Evolutionary conservation across 768 basidiomycete species (phyloP), one percentile per base, ranked within the genome.

Genomic region (Suillus americanus): DNA sequence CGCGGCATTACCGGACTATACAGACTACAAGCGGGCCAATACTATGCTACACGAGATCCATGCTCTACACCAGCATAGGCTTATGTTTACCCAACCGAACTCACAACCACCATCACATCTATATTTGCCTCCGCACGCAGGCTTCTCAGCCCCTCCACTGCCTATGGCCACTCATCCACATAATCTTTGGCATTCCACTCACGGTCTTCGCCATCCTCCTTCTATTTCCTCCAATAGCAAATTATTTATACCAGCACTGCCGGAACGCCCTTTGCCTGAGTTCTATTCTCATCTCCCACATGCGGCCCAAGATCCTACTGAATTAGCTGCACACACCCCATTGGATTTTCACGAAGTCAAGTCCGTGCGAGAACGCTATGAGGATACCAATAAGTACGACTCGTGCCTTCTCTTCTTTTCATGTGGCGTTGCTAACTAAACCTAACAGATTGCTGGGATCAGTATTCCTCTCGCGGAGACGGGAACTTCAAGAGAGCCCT

Each of bases 31-130:
- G 71, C 77, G 79, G 38, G 79, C 84, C 63, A 94, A 94, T 75
- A 82, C 68, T 55, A 77, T 90, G 67, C 83, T 94, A 43, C 86
- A 89, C 63, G 86, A 92, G 69, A 73, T 92, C 60, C 91, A 93
- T 69, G 80, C 85, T 45, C 80, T 88, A 28, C 82, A 89, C 67
- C 85, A 89, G 62, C 88, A 90, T 70, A 82, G 90, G 59, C 77
- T 86, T 40, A 64, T 86, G 30, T 86, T 79, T 61, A 64, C 69
- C 7, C 64, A 68, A 33, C 41, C 66, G 5, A 46, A 62, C 35
- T 68, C 60, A 61, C 65, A 73, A 64, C 57, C 40, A 37, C n/a
- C 3, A 56, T 61, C 30, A 25, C 53, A 64, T 56, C 16, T 62
- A 28, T 45, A 37, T 46, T n/a, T 30, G 41, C 30, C 53, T 33